These are phyloP conservation scores for Aspergillus piperis DNA, from an alignment of 2,329 filamentous ascomycete genomes.

Conservation along the genomic window DNA sequence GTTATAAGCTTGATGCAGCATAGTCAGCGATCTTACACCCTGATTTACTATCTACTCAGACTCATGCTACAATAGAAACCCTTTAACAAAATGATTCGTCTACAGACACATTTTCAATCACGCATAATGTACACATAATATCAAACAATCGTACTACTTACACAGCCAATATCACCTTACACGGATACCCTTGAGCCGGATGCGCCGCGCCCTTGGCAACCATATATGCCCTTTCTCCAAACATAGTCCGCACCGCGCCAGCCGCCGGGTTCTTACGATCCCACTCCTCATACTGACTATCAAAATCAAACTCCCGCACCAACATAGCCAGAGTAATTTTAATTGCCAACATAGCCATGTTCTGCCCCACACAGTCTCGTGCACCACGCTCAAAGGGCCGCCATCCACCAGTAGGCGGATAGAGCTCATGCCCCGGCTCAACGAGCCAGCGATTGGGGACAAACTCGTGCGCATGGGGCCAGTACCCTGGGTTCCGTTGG, in stretches of 20 bases:
- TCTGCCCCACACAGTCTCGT: conserved; percentile 53
- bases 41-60: rapidly evolving
- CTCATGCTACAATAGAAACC: too few species aligned
- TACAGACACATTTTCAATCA: too few species aligned
- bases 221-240: not conserved
- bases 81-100: too few species aligned
- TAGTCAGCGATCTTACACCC: too few species aligned
- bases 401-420: conserved; percentile 44
- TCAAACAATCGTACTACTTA: too few species aligned
- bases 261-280: not conserved
- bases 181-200: not conserved
- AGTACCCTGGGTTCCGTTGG: conserved; percentile 20
- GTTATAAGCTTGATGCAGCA: too few species aligned
- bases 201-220: not conserved
- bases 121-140: too few species aligned
- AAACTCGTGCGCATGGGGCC: conserved; percentile 30
- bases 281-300: not conserved
- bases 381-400: conserved; percentile 53
- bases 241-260: not conserved
- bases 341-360: conserved; percentile 49
- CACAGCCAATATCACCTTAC: not conserved
- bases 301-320: conserved; percentile 23
- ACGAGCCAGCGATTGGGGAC: conserved; percentile 40
- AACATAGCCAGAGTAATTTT: conserved; percentile 28
- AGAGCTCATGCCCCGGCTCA: conserved; percentile 21